These are phyloP conservation scores for Microstroma glucosiphilum DNA, from an alignment of 1,284 basidiomycete genomes.

Conservation along the genomic window DNA sequence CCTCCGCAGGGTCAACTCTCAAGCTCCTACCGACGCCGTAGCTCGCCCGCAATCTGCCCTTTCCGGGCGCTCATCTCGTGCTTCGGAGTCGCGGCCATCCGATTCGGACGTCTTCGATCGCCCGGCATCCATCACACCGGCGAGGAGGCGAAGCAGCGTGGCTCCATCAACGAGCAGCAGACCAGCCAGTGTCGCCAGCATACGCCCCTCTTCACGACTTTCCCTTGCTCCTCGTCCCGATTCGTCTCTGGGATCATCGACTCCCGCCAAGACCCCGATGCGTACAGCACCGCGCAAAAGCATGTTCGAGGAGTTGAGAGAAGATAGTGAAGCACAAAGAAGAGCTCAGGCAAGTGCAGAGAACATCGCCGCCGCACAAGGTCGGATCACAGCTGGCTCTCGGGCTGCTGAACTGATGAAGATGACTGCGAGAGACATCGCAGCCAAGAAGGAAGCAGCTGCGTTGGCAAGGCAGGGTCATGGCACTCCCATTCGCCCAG, in stretches of 20 bases:
- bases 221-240: conserved; percentile 59
- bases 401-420: conserved; percentile 70
- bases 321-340: conserved; percentile 15
- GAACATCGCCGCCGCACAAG: conserved; percentile 44
- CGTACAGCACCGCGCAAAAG: conserved; percentile 24
- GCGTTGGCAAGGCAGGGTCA: conserved; percentile 33
- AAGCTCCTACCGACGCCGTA: conserved; percentile 36
- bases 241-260: conserved; percentile 32
- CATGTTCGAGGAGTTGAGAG: conserved; percentile 21
- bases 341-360: conserved; percentile 26
- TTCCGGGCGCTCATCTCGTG: conserved; percentile 32
- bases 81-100: conserved; percentile 16
- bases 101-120: conserved; percentile 18
- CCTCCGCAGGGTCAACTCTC: conserved; percentile 53
- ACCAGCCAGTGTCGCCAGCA: conserved; percentile 10
- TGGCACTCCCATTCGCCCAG: conserved; percentile 52
- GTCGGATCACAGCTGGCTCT: conserved; percentile 67
- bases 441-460: conserved; percentile 60
- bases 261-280: conserved; percentile 16
- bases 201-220: conserved; percentile 48
- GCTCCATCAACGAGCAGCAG: conserved; percentile 3
- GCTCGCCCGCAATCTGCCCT: conserved; percentile 43
- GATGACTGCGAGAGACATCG: conserved; percentile 49
- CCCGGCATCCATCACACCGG: conserved; percentile 25
- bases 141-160: conserved; percentile 14